phyloP scores from a whole-genome alignment of 352 stramenopile genomes.

The Hyaloperonospora arabidopsidis region DNA sequence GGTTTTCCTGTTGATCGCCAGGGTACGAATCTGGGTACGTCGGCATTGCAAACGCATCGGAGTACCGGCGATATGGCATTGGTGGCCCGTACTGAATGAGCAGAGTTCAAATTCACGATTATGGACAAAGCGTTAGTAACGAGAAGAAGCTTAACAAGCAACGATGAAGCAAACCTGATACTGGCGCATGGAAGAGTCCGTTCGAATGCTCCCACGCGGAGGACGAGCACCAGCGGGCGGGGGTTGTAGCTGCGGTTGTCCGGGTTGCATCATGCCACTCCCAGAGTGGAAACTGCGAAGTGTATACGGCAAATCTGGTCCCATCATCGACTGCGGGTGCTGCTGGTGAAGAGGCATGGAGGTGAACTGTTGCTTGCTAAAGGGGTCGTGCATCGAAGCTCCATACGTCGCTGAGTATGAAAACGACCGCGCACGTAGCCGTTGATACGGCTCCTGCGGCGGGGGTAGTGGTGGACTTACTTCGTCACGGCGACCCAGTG shows the following conservation, averaged over 20 bases:
- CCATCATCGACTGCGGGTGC: conserved; percentile 27
- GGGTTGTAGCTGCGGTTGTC: conserved; percentile 26
- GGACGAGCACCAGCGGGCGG: conserved; percentile 36
- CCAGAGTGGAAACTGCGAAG: conserved; percentile 50
- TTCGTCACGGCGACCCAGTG: conserved; percentile 36
- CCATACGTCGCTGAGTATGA: conserved; percentile 65
- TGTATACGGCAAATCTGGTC: conserved; percentile 47
- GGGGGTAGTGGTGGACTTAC: conserved; percentile 64
- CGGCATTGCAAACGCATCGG: conserved; percentile 53
- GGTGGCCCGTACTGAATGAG: conserved; percentile 36
- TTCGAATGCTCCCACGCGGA: conserved; percentile 59
- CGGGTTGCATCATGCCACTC: conserved; percentile 35
- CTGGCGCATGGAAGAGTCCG: conserved; percentile 61
- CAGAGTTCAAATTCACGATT: not conserved
- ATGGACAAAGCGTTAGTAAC: not conserved
- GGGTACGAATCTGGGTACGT: conserved; percentile 57
- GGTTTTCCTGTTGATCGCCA: conserved; percentile 44
- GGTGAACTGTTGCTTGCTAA: conserved; percentile 43
- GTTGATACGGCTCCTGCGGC: conserved; percentile 52
- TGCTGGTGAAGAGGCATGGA: conserved; percentile 34
- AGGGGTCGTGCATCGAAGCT: conserved; percentile 40
- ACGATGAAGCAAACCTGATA: conserved; percentile 39
- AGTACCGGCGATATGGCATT: conserved; percentile 65
- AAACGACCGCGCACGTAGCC: conserved; percentile 66
- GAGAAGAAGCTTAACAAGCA: not conserved